phyloP scores from a whole-genome alignment of 805 yeast genomes.

The Starmerella bombicola region DNA sequence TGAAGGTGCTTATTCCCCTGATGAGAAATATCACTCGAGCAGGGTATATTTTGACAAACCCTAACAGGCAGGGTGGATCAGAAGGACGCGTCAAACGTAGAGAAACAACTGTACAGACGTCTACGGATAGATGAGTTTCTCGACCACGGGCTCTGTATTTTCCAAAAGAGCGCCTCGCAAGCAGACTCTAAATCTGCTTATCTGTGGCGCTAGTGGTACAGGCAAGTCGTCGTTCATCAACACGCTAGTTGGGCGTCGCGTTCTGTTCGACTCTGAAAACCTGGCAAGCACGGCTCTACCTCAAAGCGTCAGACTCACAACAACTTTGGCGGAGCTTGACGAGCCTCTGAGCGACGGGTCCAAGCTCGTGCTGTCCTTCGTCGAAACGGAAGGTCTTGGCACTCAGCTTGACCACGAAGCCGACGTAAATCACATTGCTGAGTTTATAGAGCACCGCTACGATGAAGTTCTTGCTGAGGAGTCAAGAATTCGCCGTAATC shows the following conservation, averaged over 20 bases:
- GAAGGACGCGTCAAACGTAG: too few relatives aligned
- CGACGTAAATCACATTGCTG: conserved; percentile 39
- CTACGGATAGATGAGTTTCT: conserved; percentile 8
- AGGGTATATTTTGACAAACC: too few relatives aligned
- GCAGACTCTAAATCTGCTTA: conserved; percentile 50
- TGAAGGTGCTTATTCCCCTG: too few relatives aligned
- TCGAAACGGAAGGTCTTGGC: conserved; percentile 68
- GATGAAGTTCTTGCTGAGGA: conserved; percentile 64
- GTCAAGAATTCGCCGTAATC: conserved; percentile 58
- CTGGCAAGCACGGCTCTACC: conserved; percentile 1
- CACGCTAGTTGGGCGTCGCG: conserved; percentile 32
- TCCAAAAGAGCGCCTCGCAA: conserved; percentile 38
- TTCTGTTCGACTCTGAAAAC: conserved; percentile 10
- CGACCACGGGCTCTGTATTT: conserved; percentile 1
- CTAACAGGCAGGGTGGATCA: too few relatives aligned
- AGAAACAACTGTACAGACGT: too few relatives aligned
- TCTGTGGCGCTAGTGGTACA: conserved; percentile 59
- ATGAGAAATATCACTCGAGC: too few relatives aligned
- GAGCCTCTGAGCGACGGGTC: conserved; percentile 39
- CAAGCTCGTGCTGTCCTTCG: conserved; percentile 37
- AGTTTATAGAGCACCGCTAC: conserved; percentile 54
- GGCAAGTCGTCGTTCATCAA: conserved; percentile 67
- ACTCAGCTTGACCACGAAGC: conserved; percentile 51
- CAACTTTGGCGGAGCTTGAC: conserved; percentile 34
- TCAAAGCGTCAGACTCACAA: conserved; percentile 6